Conservation (phyloP, 768 basidiomycete genomes). For the Rhodosporidiobolus odoratus region DNA sequence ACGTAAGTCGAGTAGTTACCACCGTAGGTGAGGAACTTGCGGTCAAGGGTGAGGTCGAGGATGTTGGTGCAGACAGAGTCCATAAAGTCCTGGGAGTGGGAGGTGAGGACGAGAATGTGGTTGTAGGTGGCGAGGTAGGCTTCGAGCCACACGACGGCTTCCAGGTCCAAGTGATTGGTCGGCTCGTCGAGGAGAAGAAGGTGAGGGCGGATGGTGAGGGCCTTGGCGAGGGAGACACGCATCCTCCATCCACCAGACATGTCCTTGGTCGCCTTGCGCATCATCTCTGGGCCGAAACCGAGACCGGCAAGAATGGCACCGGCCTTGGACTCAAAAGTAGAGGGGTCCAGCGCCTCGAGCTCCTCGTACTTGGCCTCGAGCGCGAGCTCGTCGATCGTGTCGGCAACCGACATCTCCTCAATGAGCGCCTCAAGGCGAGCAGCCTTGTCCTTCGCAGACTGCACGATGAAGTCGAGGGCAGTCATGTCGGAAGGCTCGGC, state of each 20-base stretch:
- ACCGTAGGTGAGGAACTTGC: conserved; percentile 73
- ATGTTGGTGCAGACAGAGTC: conserved; percentile 93
- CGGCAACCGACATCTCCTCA: conserved; percentile 85
- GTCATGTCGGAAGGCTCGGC: conserved; percentile 92
- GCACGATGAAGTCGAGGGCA: conserved; percentile 94
- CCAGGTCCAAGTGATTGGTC: conserved; percentile 60
- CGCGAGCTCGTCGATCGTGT: conserved; percentile 77
- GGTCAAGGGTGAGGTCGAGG: conserved; percentile 83
- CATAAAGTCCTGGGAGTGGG: conserved; percentile 99
- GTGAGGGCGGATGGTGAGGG: conserved; percentile 94
- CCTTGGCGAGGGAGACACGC: conserved; percentile 93
- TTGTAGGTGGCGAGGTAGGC: conserved; percentile 97
- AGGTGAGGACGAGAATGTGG: conserved; percentile 95
- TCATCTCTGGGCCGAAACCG: conserved; percentile 83
- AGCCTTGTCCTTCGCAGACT: conserved; percentile 86
- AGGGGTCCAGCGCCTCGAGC: conserved; percentile 92
- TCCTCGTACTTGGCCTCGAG: conserved; percentile 89
- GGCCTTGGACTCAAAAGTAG: conserved; percentile 91
- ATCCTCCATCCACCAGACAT: conserved; percentile 99
- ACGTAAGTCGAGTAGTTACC: conserved; percentile 98
- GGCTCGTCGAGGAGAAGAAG: conserved; percentile 83
- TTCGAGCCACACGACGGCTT: conserved; percentile 97
- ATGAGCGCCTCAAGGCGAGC: conserved; percentile 86
- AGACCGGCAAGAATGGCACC: conserved; percentile 95
- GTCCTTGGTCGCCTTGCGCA: conserved; percentile 93